These are phyloP conservation scores for Symbiotaphrina buchneri DNA, from an alignment of 495 filamentous ascomycete genomes.

Conservation along the genomic window DNA sequence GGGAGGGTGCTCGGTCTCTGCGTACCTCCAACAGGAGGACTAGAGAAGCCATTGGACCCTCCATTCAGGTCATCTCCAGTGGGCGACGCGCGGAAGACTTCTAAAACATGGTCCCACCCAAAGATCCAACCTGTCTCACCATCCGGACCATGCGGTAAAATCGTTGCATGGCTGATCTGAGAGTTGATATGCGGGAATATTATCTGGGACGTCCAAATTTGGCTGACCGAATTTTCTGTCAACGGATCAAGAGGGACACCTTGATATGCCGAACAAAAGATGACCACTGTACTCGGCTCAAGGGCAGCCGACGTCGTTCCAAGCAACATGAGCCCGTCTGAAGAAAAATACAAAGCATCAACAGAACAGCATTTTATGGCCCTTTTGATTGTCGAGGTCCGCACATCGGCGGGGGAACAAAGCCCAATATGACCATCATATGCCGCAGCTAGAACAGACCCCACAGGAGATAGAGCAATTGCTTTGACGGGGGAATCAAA, in stretches of 20 bases:
- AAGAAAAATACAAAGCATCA: constrained; percentile 60
- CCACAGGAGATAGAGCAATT: constrained; percentile 60
- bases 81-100: constrained; percentile 55
- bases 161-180: constrained; percentile 53
- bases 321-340: constrained; percentile 65
- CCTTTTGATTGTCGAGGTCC: constrained; percentile 41
- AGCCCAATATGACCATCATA: constrained; percentile 78
- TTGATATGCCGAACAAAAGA: constrained; percentile 57
- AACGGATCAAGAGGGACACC: constrained; percentile 30
- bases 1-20: constrained; percentile 41
- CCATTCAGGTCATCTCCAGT: constrained; percentile 52
- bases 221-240: constrained; percentile 40
- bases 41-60: constrained; percentile 65
- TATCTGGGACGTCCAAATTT: constrained; percentile 76
- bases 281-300: constrained; percentile 47
- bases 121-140: constrained; percentile 60
- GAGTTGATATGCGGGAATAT: constrained; percentile 59
- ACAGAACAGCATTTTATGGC: constrained; percentile 64
- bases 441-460: constrained; percentile 63
- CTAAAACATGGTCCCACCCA: constrained; percentile 53
- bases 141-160: constrained; percentile 45
- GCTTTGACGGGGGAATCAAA: constrained; percentile 56
- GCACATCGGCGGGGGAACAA: constrained; percentile 41
- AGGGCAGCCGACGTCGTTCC: constrained; percentile 46
- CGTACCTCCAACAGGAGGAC: constrained; percentile 23